These are phyloP conservation scores for Thinopyrum elongatum DNA, from an alignment of 176 grass and related monocot species.

Conservation along the genomic window DNA sequence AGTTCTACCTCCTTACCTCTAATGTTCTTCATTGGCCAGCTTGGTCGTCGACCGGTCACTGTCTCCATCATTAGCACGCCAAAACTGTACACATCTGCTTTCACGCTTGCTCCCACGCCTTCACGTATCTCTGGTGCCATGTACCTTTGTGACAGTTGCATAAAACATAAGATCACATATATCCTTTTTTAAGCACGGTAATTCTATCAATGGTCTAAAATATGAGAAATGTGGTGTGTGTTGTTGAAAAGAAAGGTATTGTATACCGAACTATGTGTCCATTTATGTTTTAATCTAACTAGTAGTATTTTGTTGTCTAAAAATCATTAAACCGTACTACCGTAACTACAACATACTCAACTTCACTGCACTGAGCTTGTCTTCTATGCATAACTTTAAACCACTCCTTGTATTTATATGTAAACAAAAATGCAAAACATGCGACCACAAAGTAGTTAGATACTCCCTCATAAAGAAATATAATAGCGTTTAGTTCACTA, in stretches of 20 bases:
- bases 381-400: neutral
- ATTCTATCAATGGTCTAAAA: neutral
- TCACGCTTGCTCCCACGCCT: constrained; percentile 39
- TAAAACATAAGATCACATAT: neutral
- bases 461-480: no score
- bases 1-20: constrained; percentile 41
- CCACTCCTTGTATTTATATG: neutral
- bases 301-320: neutral
- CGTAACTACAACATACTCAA: neutral
- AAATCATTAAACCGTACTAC: neutral
- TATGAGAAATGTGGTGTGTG: neutral
- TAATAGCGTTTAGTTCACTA: no score
- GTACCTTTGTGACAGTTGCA: constrained; percentile 36
- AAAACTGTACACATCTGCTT: constrained; percentile 81
- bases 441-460: neutral
- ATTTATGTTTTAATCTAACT: neutral
- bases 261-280: neutral
- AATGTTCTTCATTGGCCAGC: constrained; percentile 41
- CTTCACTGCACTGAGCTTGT: neutral
- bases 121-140: constrained; percentile 66
- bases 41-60: constrained; percentile 54
- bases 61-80: constrained; percentile 68
- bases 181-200: neutral
- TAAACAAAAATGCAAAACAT: neutral
- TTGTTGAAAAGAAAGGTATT: neutral